These are phyloP conservation scores for Tolypocladium amazonense DNA, from an alignment of 2,329 filamentous ascomycete genomes.

Conservation along the genomic window DNA sequence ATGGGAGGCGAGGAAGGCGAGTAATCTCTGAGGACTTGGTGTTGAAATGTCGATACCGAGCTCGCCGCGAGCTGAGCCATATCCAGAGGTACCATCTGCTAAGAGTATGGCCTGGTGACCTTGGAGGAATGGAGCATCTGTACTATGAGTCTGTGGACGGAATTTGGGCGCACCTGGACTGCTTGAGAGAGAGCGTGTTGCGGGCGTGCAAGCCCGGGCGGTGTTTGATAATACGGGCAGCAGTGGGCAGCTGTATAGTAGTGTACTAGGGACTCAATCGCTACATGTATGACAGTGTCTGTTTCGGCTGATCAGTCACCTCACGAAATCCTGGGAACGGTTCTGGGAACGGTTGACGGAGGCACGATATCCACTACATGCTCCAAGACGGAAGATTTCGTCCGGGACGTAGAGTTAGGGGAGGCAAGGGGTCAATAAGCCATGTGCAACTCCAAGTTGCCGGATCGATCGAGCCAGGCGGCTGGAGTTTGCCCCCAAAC, in stretches of 20 bases:
- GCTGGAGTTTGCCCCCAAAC: not conserved
- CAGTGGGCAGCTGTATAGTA: not conserved
- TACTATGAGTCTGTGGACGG: not conserved
- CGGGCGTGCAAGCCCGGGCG: not conserved
- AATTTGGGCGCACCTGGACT: too few relatives aligned
- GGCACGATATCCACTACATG: too few relatives aligned
- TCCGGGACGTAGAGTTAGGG: not conserved
- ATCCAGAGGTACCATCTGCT: not conserved
- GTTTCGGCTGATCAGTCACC: not conserved
- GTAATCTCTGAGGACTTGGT: not conserved
- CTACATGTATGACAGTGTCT: not conserved
- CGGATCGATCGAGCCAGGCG: not conserved
- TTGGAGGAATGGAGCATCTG: not conserved
- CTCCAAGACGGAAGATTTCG: too few relatives aligned
- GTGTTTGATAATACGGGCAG: not conserved
- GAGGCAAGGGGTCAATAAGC: too few relatives aligned
- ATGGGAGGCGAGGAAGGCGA: constrained; percentile 28
- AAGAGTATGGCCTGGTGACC: not conserved
- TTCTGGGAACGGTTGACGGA: too few relatives aligned
- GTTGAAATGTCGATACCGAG: not conserved
- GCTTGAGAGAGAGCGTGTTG: not conserved
- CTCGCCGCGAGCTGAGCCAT: not conserved
- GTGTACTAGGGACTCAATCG: not conserved
- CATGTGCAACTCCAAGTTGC: not conserved
- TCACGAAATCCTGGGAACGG: not conserved